Conservation (phyloP, 495 filamentous ascomycete genomes). For the Letharia lupina region DNA sequence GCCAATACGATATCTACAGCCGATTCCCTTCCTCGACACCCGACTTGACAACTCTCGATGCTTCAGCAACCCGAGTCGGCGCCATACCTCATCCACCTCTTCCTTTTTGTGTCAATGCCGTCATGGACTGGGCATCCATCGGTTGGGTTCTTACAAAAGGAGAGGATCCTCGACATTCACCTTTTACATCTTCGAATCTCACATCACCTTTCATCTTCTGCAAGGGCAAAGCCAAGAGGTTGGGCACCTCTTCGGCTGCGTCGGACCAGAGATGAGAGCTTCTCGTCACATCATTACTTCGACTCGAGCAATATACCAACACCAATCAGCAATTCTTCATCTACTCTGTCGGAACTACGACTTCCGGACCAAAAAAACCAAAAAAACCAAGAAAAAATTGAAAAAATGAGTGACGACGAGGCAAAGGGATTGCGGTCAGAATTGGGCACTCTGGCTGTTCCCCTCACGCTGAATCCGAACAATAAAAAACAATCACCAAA, state of each 20-base stretch:
- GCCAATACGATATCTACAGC: not conserved
- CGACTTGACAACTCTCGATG: not conserved
- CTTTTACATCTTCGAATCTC: not conserved
- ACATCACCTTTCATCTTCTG: not conserved
- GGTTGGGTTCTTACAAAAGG: not conserved
- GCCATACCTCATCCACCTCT: not conserved
- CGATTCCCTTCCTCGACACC: not conserved
- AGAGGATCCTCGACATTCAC: not conserved
- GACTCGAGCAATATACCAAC: not conserved
- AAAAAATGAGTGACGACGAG: constrained; percentile 4
- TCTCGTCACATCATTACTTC: not conserved
- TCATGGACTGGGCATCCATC: not conserved
- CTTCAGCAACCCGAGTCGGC: constrained; percentile 1
- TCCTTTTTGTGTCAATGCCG: not conserved
- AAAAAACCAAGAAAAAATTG: not conserved
- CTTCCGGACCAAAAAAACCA: not conserved
- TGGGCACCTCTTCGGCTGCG: not conserved
- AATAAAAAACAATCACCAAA: constrained; percentile 7
- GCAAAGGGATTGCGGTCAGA: not conserved
- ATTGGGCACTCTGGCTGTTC: not conserved
- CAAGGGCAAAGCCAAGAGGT: not conserved
- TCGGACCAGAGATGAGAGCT: not conserved
- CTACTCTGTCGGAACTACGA: constrained; percentile 4
- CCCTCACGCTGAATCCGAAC: not conserved
- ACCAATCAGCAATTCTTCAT: not conserved